Evolutionary conservation across 2,329 filamentous ascomycete genomes (phyloP), one percentile per base, ranked within the genome.

Genomic region (Colletotrichum tabaci): DNA sequence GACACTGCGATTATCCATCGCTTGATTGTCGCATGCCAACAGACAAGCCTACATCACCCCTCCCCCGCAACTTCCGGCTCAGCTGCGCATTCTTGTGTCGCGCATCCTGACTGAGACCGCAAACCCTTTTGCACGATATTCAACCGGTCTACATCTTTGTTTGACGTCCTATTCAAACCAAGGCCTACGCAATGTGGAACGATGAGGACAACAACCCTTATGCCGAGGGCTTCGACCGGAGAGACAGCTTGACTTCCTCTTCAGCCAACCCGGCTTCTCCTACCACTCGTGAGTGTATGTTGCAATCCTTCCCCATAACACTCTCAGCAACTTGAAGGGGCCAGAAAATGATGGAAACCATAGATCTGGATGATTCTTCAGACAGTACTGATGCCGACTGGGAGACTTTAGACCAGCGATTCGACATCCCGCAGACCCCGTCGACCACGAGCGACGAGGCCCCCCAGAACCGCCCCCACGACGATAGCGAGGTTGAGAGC

Each of bases 201-300:
- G 95, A 98, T 87, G 96, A 98, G 85, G 94, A 98, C 80, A 98
- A 98, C 84, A 98, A 98, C 82, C 96, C 96, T 6, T 98, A 98
- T 80, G 95, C 95, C 75, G 90, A 87, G 78, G 96, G 94, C 82
- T 98, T 97, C 85, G 94, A 96, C 82, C 93, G 93, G 77, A 91
- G 94, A 77, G 94, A 97, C 82, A 94, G 93, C 73, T 90, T 93
- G 80, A 88, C 90, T 56, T 94, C 92, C 38, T 92, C 92, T 42
- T 85, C 87, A 53, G 86, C 87, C 23, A 90, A 92, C 79, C 90
- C 91, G 26, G 85, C 90, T 66, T 93, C 92, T 49, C 91, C 91
- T 57, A 83, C 81, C 53, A 80, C 84, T 64, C 87, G 82, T 80
- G 84, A 88, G 75, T 89, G 89, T 55, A 49, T 66, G 47, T 67